Evolutionary conservation across 192 early-diverging fungal species (phyloP).

Genomic region (Coemansia biformis): DNA sequence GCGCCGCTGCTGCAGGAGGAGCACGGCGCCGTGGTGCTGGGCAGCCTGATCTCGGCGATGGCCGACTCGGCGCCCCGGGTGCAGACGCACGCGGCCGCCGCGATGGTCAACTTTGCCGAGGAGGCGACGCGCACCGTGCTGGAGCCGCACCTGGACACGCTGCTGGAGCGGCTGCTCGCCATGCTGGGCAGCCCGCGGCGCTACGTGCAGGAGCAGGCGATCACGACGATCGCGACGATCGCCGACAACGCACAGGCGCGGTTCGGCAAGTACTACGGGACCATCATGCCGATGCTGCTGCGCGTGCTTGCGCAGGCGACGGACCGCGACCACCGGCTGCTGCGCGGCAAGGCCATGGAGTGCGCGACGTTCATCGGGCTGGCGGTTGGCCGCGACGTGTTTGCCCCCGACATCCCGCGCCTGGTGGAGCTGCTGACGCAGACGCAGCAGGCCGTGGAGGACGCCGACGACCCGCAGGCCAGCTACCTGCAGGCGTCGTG

Average conservation of each 20-base stretch:
- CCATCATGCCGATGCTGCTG: slow-evolving; percentile 94
- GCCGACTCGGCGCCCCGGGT: slow-evolving; percentile 81
- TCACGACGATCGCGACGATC: slow-evolving; percentile 95
- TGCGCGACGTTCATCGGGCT: slow-evolving; percentile 93
- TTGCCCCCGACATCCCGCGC: slow-evolving; percentile 70
- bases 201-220: slow-evolving; percentile 98
- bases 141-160: slow-evolving; percentile 83
- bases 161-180: slow-evolving; percentile 79
- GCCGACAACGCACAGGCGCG: slow-evolving; percentile 91
- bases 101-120: slow-evolving; percentile 97
- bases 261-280: slow-evolving; percentile 86
- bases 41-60: slow-evolving; percentile 82
- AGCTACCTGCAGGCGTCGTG: slow-evolving; percentile 92
- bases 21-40: slow-evolving; percentile 65
- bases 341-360: slow-evolving; percentile 97
- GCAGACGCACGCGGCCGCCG: slow-evolving; percentile 91
- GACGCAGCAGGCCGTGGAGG: slow-evolving; percentile 75
- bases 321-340: slow-evolving; percentile 78
- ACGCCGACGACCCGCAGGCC: slow-evolving; percentile 89
- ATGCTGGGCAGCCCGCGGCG: slow-evolving; percentile 79
- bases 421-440: slow-evolving; percentile 76
- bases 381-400: slow-evolving; percentile 87
- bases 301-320: slow-evolving; percentile 80
- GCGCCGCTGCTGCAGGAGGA: slow-evolving; percentile 69
- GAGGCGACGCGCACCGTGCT: slow-evolving; percentile 76